phyloP scores from a whole-genome alignment of 2,329 filamentous ascomycete species.

The Aspergillus novofumigatus region DNA sequence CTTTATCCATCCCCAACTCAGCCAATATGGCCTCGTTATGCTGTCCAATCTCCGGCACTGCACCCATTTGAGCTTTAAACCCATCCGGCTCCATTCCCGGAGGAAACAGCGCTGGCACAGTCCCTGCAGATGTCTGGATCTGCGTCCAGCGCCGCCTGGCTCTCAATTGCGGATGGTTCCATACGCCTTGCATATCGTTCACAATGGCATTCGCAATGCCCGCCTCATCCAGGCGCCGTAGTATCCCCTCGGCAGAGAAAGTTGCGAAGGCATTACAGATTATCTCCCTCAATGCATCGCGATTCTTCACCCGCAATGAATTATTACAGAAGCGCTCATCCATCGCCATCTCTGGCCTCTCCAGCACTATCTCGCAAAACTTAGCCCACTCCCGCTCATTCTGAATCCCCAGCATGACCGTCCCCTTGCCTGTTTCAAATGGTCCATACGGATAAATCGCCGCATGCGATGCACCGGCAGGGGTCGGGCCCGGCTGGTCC shows the following conservation, averaged over 20 bases:
- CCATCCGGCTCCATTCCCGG: slow-evolving; percentile 40
- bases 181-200: slow-evolving; percentile 53
- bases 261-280: slow-evolving; percentile 43
- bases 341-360: slow-evolving; percentile 37
- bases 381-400: slow-evolving; percentile 55
- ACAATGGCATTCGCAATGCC: slow-evolving; percentile 54
- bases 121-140: slow-evolving; percentile 46
- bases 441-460: slow-evolving; percentile 56
- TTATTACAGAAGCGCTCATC: slow-evolving; percentile 50
- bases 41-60: slow-evolving; percentile 48
- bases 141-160: slow-evolving; percentile 51
- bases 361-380: slow-evolving; percentile 47
- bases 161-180: slow-evolving; percentile 51
- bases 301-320: slow-evolving; percentile 44
- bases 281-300: slow-evolving; percentile 43
- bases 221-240: slow-evolving; percentile 44
- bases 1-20: slow-evolving; percentile 38
- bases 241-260: slow-evolving; percentile 38
- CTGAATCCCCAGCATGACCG: slow-evolving; percentile 56
- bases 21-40: slow-evolving; percentile 47
- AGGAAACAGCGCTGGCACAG: slow-evolving; percentile 48
- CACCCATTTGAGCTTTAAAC: slow-evolving; percentile 25
- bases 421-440: slow-evolving; percentile 47
- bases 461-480: slow-evolving; percentile 51
- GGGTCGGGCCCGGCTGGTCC: slow-evolving; percentile 40